Evolutionary conservation across 208 protist genomes (phyloP).

Genomic region (Porcisia deanei): DNA sequence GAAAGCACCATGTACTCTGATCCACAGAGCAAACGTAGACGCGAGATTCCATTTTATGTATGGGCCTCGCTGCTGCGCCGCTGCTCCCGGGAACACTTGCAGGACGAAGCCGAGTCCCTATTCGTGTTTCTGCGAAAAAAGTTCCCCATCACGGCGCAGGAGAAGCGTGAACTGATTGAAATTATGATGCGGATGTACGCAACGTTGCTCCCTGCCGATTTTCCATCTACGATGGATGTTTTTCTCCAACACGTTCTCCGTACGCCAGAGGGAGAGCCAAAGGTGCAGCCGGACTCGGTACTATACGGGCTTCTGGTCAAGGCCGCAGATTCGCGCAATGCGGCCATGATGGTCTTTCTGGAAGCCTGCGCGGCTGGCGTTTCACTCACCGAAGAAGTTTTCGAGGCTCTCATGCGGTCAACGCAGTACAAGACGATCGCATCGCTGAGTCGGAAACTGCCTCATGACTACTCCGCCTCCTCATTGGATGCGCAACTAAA

Average conservation of each 20-base stretch:
- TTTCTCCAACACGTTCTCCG: constrained; percentile 77
- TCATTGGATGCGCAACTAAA: constrained; percentile 71
- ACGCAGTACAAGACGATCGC: constrained; percentile 48
- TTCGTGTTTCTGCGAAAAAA: constrained; percentile 79
- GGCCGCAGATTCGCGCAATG: constrained; percentile 74
- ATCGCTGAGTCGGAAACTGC: constrained; percentile 69
- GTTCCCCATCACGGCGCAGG: constrained; percentile 38
- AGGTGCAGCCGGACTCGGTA: constrained; percentile 38
- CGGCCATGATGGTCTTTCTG: constrained; percentile 86
- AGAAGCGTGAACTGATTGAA: constrained; percentile 83
- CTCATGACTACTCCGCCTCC: constrained; percentile 75
- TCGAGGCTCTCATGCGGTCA: constrained; percentile 59
- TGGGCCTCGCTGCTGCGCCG: constrained; percentile 85
- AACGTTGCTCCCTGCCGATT: constrained; percentile 69
- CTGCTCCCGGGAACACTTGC: constrained; percentile 67
- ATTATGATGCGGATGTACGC: constrained; percentile 92
- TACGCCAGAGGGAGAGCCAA: constrained; percentile 47
- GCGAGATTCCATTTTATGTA: constrained; percentile 66
- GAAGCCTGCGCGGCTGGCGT: constrained; percentile 79
- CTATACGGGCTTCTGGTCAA: constrained; percentile 78
- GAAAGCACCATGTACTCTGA: background rate
- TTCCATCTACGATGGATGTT: constrained; percentile 53
- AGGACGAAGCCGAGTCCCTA: constrained; percentile 77
- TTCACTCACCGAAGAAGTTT: constrained; percentile 54
- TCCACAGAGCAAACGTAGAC: constrained; percentile 16